Percentiles rank a stretch among this genome's conserved stretches.
Conservation (phyloP, 805 yeast genomes). For the Millerozyma miso region DNA sequence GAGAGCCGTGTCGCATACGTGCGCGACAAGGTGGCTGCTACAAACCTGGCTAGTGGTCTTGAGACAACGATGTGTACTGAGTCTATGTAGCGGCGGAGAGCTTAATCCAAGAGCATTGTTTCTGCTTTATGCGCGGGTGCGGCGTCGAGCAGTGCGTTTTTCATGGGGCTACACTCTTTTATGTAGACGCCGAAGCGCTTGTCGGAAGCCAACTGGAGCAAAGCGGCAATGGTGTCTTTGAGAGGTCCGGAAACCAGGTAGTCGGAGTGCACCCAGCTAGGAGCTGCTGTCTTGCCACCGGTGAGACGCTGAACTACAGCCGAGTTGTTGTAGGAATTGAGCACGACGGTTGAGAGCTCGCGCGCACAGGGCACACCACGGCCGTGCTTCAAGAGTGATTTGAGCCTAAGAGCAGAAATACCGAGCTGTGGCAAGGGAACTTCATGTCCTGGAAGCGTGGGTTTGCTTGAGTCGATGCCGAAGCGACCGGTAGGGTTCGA, state of each 20-base stretch:
- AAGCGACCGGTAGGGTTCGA: slow-evolving; percentile 64
- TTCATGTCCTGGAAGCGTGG: slow-evolving; percentile 68
- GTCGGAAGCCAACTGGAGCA: slow-evolving; percentile 61
- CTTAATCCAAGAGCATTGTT: slow-evolving; percentile 17
- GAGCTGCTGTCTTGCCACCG: slow-evolving; percentile 70
- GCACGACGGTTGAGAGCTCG: slow-evolving; percentile 67
- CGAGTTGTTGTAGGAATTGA: slow-evolving; percentile 29
- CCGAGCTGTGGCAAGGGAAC: slow-evolving; percentile 73
- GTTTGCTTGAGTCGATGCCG: slow-evolving; percentile 64
- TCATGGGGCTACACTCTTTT: slow-evolving; percentile 59
- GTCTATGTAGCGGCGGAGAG: background rate
- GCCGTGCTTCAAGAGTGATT: slow-evolving; percentile 46
- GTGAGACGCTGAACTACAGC: slow-evolving; percentile 70
- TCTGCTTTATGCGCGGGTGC: slow-evolving; percentile 6
- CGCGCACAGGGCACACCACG: slow-evolving; percentile 67
- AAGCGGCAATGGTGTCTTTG: slow-evolving; percentile 44
- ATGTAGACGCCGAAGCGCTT: slow-evolving; percentile 64
- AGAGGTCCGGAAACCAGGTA: slow-evolving; percentile 54
- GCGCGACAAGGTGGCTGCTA: no score
- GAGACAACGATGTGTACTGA: no score
- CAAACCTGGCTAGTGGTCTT: no score
- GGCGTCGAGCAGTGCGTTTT: slow-evolving; percentile 14
- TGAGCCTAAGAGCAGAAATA: slow-evolving; percentile 63
- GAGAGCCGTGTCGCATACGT: no score
- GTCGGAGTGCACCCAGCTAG: slow-evolving; percentile 86